These are phyloP conservation scores for Zygoascus ofunaensis DNA, from an alignment of 805 yeast genomes.

Conservation along the genomic window DNA sequence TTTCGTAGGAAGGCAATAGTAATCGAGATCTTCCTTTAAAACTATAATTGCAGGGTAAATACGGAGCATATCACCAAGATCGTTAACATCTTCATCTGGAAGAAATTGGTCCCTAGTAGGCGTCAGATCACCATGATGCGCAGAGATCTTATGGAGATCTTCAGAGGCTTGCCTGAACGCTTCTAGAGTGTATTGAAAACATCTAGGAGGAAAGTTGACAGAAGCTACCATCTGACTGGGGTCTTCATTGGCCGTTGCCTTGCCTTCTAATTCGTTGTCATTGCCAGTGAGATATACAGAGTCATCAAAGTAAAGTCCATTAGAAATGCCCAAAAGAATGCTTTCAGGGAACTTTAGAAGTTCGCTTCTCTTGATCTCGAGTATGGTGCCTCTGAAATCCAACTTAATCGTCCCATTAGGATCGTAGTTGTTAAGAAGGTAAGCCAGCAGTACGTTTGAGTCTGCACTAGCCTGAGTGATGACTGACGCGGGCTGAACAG, in stretches of 20 bases:
- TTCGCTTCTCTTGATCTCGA: conserved; percentile 78
- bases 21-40: conserved; percentile 87
- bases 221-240: neutral
- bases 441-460: conserved; percentile 4
- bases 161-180: conserved; percentile 61
- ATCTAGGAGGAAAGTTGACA: conserved; percentile 78
- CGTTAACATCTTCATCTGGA: conserved; percentile 2
- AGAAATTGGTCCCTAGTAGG: conserved; percentile 5
- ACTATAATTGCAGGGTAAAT: conserved; percentile 74
- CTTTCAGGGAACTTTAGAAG: conserved; percentile 88
- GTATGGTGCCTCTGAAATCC: conserved; percentile 64
- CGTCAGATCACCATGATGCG: conserved; percentile 20
- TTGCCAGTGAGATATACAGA: conserved; percentile 63
- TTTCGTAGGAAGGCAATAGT: conserved; percentile 75
- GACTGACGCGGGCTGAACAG: conserved; percentile 29
- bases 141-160: conserved; percentile 34
- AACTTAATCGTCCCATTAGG: conserved; percentile 58
- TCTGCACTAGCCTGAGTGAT: conserved; percentile 65
- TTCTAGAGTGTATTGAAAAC: conserved; percentile 75
- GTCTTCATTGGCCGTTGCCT: conserved; percentile 47
- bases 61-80: conserved; percentile 7
- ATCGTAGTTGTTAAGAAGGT: conserved; percentile 1
- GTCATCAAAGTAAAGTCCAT: conserved; percentile 46
- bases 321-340: conserved; percentile 76
- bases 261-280: conserved; percentile 68